A percentile compares a stretch with the other conserved stretches of the same genome.
Evolutionary conservation across 2,329 filamentous ascomycete species (phyloP).

Genomic region (Pseudogymnoascus sp.): DNA sequence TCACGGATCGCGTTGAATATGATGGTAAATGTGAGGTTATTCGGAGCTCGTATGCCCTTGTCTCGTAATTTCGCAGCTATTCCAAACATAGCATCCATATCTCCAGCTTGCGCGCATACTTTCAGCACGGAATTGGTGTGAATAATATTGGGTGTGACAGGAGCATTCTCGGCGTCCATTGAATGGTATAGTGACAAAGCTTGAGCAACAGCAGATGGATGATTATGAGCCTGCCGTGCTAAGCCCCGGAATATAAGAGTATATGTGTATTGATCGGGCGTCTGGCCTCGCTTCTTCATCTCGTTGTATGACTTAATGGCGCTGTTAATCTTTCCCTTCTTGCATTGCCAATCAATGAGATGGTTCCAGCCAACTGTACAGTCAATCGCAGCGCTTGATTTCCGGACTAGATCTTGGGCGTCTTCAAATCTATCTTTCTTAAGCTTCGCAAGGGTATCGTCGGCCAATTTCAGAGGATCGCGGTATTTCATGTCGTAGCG

Average conservation of each 20-base stretch:
- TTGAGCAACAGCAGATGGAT: conserved; percentile 54
- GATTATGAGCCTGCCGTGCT: conserved; percentile 47
- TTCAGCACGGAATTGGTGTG: conserved; percentile 86
- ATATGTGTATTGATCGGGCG: conserved; percentile 75
- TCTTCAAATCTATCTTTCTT: conserved; percentile 53
- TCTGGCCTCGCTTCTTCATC: conserved; percentile 92
- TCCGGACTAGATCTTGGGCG: conserved; percentile 60
- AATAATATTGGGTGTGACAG: conserved; percentile 64
- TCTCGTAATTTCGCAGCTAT: conserved; percentile 67
- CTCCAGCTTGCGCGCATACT: conserved; percentile 65
- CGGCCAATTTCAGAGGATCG: conserved; percentile 67
- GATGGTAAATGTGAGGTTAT: conserved; percentile 70
- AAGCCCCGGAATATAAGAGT: conserved; percentile 76
- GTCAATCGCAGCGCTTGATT: conserved; percentile 57
- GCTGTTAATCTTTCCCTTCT: conserved; percentile 49
- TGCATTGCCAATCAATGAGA: conserved; percentile 65
- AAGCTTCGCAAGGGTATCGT: conserved; percentile 58
- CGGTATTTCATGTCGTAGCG: neutral
- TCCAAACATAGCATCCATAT: conserved; percentile 75
- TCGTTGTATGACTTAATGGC: conserved; percentile 87
- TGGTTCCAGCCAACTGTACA: conserved; percentile 83
- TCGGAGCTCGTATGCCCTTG: conserved; percentile 53
- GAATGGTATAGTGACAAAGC: conserved; percentile 71
- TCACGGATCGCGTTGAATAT: conserved; percentile 70
- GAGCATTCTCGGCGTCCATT: conserved; percentile 56